These are phyloP conservation scores for Porodaedalea pini DNA, from an alignment of 1,284 basidiomycete species.

Conservation along the genomic window DNA sequence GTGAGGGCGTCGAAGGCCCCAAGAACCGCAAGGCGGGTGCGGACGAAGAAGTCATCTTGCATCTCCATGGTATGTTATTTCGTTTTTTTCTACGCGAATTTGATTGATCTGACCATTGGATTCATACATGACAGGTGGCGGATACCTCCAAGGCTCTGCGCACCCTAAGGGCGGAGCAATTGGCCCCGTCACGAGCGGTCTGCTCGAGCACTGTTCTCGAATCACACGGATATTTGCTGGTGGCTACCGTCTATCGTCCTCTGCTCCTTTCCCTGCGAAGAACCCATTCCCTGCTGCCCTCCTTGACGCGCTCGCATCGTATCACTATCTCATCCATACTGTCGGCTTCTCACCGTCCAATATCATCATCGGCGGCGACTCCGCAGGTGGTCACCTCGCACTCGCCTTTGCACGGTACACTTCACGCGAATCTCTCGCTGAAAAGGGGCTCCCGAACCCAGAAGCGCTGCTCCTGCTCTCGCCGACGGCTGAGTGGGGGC, in stretches of 20 bases:
- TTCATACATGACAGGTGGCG: slow-evolving; percentile 5
- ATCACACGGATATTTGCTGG: slow-evolving; percentile 20
- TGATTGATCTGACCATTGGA: too few species aligned
- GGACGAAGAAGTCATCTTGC: slow-evolving; percentile 25
- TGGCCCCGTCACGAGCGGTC: background rate
- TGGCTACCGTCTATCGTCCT: slow-evolving; percentile 27
- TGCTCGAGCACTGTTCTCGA: slow-evolving; percentile 1
- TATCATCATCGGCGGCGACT: slow-evolving; percentile 50
- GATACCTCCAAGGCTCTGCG: slow-evolving; percentile 1
- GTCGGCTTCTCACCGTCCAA: slow-evolving; percentile 34
- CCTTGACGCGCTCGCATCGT: slow-evolving; percentile 40
- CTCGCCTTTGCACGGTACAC: slow-evolving; percentile 33
- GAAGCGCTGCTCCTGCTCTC: slow-evolving; percentile 38
- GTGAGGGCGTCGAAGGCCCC: slow-evolving; percentile 14
- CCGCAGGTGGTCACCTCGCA: slow-evolving; percentile 48
- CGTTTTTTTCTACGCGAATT: background rate
- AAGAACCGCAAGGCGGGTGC: slow-evolving; percentile 1
- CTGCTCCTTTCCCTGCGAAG: slow-evolving; percentile 20
- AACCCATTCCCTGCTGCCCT: slow-evolving; percentile 42
- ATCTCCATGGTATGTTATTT: slow-evolving; percentile 22
- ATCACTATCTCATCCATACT: slow-evolving; percentile 36
- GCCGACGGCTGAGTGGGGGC: slow-evolving; percentile 38
- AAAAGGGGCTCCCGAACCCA: slow-evolving; percentile 27
- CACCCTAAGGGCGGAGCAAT: slow-evolving; percentile 4
- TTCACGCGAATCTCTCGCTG: slow-evolving; percentile 18